phyloP scores from a whole-genome alignment of 495 filamentous ascomycete species.

The Neurospora sp. region DNA sequence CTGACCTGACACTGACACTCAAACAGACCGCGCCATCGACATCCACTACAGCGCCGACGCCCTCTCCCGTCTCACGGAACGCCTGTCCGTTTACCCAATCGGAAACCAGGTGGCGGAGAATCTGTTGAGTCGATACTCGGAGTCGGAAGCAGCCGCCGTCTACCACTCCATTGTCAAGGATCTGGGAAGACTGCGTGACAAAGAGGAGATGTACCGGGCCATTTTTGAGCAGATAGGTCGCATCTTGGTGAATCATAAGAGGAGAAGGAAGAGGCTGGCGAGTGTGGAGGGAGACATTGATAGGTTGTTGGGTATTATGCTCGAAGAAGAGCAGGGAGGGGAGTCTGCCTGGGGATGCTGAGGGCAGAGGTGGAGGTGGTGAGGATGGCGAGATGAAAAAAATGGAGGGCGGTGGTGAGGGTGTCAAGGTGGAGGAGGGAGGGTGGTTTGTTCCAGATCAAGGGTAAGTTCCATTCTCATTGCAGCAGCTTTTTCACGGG shows the following conservation, averaged over 20 bases:
- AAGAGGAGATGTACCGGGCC: background rate
- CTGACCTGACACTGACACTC: background rate
- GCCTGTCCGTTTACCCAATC: no score
- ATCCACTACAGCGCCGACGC: background rate
- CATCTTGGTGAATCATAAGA: background rate
- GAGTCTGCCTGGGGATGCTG: no score
- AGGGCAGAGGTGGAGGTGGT: no score
- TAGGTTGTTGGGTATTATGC: background rate
- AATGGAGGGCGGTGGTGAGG: no score
- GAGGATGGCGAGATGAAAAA: no score
- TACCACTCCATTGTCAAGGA: background rate
- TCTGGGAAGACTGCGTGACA: background rate
- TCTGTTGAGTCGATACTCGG: no score
- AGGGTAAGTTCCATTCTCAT: no score
- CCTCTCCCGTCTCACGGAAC: background rate
- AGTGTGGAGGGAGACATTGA: accelerated
- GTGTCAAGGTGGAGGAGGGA: no score
- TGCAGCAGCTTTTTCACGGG: no score
- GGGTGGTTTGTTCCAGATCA: no score
- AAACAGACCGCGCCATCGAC: background rate
- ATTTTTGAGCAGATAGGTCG: accelerated
- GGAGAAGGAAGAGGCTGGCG: background rate
- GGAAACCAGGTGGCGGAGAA: no score
- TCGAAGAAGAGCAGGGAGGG: background rate
- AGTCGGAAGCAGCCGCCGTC: background rate